Evolutionary conservation across 2,329 filamentous ascomycete species (phyloP).

Genomic region (Ophiocordyceps robertsii): DNA sequence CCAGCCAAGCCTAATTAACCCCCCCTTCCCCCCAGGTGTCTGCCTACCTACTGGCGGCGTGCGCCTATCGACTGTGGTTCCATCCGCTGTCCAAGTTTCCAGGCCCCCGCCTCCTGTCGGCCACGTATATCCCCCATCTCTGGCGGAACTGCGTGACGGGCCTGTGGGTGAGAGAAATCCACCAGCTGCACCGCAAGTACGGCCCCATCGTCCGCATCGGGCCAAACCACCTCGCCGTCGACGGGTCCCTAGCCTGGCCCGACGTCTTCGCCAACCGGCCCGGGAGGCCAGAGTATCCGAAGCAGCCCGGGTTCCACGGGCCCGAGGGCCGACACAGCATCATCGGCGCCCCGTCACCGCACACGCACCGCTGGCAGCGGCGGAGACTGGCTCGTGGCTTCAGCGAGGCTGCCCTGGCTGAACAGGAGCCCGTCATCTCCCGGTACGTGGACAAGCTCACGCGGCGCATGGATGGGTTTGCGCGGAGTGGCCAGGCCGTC

Average conservation of each 20-base stretch:
- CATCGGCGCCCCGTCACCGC: slow-evolving; percentile 6
- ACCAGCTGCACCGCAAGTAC: slow-evolving; percentile 10
- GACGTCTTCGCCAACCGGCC: slow-evolving; percentile 14
- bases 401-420: slow-evolving; percentile 13
- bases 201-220: slow-evolving; percentile 24
- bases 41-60: slow-evolving; percentile 1
- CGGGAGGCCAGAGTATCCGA: slow-evolving; percentile 6
- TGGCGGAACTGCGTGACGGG: slow-evolving; percentile 8
- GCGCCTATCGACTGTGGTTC: slow-evolving; percentile 13
- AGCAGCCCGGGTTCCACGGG: not conserved
- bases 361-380: slow-evolving; percentile 8
- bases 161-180: slow-evolving; percentile 7
- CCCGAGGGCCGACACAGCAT: slow-evolving; percentile 2
- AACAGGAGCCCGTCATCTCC: slow-evolving; percentile 14
- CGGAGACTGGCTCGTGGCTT: slow-evolving; percentile 17
- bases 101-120: slow-evolving; percentile 10
- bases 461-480: slow-evolving; percentile 6
- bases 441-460: slow-evolving; percentile 14
- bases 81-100: slow-evolving; percentile 16
- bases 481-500: slow-evolving; percentile 3
- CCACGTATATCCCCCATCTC: slow-evolving; percentile 7
- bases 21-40: not conserved
- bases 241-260: slow-evolving; percentile 17
- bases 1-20: no score
- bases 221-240: slow-evolving; percentile 24